phyloP scores from a whole-genome alignment of 2,329 filamentous ascomycete genomes.

The Basipetospora sp. region DNA sequence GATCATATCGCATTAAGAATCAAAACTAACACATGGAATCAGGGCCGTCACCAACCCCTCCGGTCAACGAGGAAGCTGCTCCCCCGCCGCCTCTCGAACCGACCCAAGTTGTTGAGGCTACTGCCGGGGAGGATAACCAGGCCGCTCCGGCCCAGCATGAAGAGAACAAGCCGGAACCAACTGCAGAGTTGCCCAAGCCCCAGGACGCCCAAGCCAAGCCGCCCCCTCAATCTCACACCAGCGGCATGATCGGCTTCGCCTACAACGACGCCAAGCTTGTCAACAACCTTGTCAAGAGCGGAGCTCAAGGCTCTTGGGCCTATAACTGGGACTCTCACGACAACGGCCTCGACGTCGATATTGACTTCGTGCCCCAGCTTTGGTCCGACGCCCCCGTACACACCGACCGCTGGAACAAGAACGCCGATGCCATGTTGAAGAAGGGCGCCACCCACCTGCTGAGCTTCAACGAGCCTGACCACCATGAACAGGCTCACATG shows the following conservation, averaged over 20 bases:
- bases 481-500: slow-evolving; percentile 43
- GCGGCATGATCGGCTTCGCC: slow-evolving; percentile 50
- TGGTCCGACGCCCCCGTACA: slow-evolving; percentile 36
- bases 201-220: slow-evolving; percentile 7
- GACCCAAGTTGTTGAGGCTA: background rate
- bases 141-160: slow-evolving; percentile 12
- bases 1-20: no score
- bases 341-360: slow-evolving; percentile 24
- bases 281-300: slow-evolving; percentile 29
- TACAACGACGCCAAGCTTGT: slow-evolving; percentile 48
- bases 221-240: slow-evolving; percentile 13
- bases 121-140: slow-evolving; percentile 6
- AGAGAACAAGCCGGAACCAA: background rate
- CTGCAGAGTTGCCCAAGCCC: background rate
- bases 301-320: slow-evolving; percentile 34
- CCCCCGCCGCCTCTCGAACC: slow-evolving; percentile 9
- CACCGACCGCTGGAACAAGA: slow-evolving; percentile 33
- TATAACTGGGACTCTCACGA: slow-evolving; percentile 52
- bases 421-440: slow-evolving; percentile 36
- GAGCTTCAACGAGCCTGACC: slow-evolving; percentile 61
- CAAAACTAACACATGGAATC: no score
- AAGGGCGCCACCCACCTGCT: slow-evolving; percentile 43
- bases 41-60: slow-evolving; percentile 5
- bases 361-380: slow-evolving; percentile 54
- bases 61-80: slow-evolving; percentile 7